Conservation (phyloP, 2,329 filamentous ascomycete genomes). For the Talaromyces sp. region DNA sequence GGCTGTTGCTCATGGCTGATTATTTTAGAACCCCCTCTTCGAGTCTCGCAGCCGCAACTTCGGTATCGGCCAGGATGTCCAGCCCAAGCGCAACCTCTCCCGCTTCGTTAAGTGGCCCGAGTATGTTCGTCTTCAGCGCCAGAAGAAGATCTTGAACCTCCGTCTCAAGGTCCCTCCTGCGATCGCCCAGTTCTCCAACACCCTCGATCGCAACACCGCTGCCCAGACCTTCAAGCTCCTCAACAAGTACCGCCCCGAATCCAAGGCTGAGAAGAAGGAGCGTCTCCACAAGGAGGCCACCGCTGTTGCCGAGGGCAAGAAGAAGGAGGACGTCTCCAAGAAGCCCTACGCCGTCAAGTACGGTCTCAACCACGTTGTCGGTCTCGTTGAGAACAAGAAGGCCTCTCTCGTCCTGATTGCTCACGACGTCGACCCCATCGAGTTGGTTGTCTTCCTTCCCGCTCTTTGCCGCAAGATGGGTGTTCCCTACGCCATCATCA, state of each 20-base stretch:
- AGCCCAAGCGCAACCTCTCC: slow-evolving; percentile 90
- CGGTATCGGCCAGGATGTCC: slow-evolving; percentile 98
- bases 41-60: slow-evolving; percentile 98
- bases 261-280: slow-evolving; percentile 99
- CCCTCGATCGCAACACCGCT: slow-evolving; percentile 94
- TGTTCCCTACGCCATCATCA: slow-evolving; percentile 97
- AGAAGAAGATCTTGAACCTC: slow-evolving; percentile 94
- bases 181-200: slow-evolving; percentile 96
- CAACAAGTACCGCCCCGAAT: slow-evolving; percentile 99
- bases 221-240: slow-evolving; percentile 98
- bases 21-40: slow-evolving; percentile 86
- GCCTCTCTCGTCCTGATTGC: slow-evolving; percentile 95
- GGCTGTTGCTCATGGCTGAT: no score
- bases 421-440: slow-evolving; percentile 99
- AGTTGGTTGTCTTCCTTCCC: slow-evolving; percentile 98
- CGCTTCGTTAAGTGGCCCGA: slow-evolving; percentile 99
- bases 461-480: slow-evolving; percentile 99
- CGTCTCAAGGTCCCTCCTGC: slow-evolving; percentile 97
- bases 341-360: slow-evolving; percentile 99
- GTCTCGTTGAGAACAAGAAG: slow-evolving; percentile 99
- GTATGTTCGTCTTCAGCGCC: slow-evolving; percentile 96
- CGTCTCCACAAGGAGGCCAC: slow-evolving; percentile 97
- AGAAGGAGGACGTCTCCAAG: slow-evolving; percentile 99
- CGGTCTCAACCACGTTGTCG: slow-evolving; percentile 98
- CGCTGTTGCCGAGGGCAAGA: slow-evolving; percentile 97